Evolutionary conservation across 2,329 filamentous ascomycete species (phyloP).

Genomic region (Ceratocystis destructans): DNA sequence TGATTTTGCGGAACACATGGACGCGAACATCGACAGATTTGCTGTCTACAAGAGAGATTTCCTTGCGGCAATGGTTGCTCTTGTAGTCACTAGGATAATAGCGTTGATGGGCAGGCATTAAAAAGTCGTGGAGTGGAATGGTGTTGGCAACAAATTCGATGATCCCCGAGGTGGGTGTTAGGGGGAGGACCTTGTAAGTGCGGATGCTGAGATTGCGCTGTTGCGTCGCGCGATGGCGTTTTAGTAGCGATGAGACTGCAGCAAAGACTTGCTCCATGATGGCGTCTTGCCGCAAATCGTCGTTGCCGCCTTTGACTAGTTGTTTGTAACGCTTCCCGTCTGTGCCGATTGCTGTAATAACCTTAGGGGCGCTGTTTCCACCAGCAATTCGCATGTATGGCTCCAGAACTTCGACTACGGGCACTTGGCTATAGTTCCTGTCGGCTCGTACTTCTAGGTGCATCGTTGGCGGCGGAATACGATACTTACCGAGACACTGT

Average conservation of each 20-base stretch:
- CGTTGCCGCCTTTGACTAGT: constrained; percentile 87
- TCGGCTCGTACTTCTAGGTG: constrained; percentile 60
- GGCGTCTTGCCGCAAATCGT: constrained; percentile 90
- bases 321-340: constrained; percentile 76
- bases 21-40: constrained; percentile 36
- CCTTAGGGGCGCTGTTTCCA: constrained; percentile 85
- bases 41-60: constrained; percentile 57
- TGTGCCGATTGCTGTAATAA: constrained; percentile 66
- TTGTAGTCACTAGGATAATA: constrained; percentile 80
- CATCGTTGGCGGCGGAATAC: constrained; percentile 80
- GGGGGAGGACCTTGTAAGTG: constrained; percentile 90
- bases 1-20: constrained; percentile 61
- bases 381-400: constrained; percentile 71
- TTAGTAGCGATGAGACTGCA: constrained; percentile 80
- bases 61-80: constrained; percentile 59
- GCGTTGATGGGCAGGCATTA: constrained; percentile 76
- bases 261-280: constrained; percentile 99
- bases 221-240: constrained; percentile 71
- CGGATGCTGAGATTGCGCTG: constrained; percentile 81
- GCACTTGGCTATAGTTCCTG: constrained; percentile 62
- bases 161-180: constrained; percentile 72
- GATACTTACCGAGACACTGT: constrained; percentile 47
- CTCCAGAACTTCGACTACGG: constrained; percentile 59
- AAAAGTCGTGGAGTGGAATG: constrained; percentile 77
- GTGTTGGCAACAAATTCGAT: constrained; percentile 97